These are phyloP conservation scores for Echinochloa phyllopogon DNA, from an alignment of 176 grass and related monocot genomes.

Conservation along the genomic window DNA sequence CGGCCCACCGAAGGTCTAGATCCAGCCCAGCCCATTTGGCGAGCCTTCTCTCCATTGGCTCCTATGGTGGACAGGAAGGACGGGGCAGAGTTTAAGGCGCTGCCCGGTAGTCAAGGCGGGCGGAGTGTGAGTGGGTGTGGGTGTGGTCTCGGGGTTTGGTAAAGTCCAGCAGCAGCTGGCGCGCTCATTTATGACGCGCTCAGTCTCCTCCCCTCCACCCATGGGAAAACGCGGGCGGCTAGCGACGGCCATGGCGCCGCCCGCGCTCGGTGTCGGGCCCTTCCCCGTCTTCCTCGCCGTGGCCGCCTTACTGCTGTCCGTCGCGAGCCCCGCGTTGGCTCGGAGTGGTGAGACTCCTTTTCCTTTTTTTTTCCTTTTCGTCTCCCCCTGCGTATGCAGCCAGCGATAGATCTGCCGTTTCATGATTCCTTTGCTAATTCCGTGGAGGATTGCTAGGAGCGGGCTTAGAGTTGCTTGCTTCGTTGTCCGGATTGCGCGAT, in stretches of 20 bases:
- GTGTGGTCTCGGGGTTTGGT: neutral
- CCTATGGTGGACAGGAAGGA: constrained; percentile 19
- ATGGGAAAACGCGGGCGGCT: neutral
- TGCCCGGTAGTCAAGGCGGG: constrained; percentile 36
- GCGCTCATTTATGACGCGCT: constrained; percentile 28
- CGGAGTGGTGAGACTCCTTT: constrained; percentile 5
- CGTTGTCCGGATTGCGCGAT: neutral
- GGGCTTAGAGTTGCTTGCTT: neutral
- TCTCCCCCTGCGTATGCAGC: neutral
- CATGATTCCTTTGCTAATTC: neutral
- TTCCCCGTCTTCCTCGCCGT: constrained; percentile 2
- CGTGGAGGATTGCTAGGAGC: neutral
- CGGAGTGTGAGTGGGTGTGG: neutral
- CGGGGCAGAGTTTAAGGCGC: constrained; percentile 1
- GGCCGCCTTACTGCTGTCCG: neutral
- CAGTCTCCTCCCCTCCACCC: neutral
- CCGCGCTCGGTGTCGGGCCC: neutral
- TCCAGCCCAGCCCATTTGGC: neutral
- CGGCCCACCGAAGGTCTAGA: neutral
- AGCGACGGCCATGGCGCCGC: constrained; percentile 25
- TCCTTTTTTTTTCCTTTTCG: too few species aligned
- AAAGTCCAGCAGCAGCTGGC: neutral
- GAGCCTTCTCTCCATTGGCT: neutral
- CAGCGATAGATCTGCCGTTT: constrained; percentile 20
- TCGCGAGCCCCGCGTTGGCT: constrained; percentile 2